Percentiles rank a stretch among this genome's conserved stretches.
Evolutionary conservation across 352 stramenopile genomes (phyloP).

Genomic region (Phytophthora citricola): DNA sequence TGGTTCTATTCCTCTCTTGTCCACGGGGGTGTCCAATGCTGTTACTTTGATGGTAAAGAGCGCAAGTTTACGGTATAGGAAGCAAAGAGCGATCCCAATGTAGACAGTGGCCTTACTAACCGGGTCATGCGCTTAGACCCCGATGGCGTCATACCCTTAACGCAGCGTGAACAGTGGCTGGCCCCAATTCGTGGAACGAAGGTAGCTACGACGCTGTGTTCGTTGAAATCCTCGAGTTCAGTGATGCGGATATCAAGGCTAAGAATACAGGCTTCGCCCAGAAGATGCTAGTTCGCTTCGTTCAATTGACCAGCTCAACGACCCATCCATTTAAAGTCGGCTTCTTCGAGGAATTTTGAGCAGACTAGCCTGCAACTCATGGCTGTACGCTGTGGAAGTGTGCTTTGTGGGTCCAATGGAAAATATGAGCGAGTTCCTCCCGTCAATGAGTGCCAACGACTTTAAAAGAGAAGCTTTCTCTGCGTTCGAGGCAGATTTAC

Average conservation of each 20-base stretch:
- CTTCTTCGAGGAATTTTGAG: neutral
- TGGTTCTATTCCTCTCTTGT: neutral
- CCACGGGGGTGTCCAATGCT: neutral
- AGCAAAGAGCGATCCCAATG: neutral
- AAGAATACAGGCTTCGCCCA: neutral
- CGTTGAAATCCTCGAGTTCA: neutral
- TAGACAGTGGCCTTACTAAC: neutral
- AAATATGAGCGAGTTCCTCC: neutral
- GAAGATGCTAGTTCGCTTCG: neutral
- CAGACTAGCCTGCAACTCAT: neutral
- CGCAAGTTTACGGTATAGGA: neutral
- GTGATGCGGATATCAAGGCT: neutral
- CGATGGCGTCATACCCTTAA: no score
- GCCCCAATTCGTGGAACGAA: conserved; percentile 8
- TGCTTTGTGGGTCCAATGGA: conserved; percentile 2
- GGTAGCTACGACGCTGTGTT: conserved; percentile 13
- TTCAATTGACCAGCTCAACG: neutral
- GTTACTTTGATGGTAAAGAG: neutral
- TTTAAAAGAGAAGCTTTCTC: no score
- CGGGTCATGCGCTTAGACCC: no score
- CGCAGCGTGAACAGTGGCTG: conserved; percentile 1
- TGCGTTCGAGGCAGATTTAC: no score
- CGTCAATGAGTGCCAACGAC: no score
- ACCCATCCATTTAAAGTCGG: no score
- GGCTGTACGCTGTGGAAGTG: conserved; percentile 1